Evolutionary conservation across 768 basidiomycete genomes (phyloP).

Genomic region (Tephrocybe sp.): DNA sequence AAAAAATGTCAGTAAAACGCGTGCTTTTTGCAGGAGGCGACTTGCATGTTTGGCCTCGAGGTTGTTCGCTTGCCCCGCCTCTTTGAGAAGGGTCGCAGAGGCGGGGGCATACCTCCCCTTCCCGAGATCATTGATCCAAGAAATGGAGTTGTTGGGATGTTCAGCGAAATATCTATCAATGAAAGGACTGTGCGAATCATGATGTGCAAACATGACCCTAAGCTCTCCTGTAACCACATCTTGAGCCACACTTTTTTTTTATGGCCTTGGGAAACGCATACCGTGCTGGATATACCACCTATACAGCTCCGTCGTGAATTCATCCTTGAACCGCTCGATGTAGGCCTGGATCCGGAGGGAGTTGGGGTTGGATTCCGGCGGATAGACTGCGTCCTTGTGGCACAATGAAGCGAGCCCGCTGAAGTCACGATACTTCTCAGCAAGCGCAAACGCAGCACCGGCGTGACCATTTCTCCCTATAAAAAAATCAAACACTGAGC

Average conservation of each 20-base stretch:
- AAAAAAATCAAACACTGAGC: conserved; percentile 1
- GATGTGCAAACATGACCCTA: conserved; percentile 78
- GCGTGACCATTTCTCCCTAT: conserved; percentile 70
- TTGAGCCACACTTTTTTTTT: background rate
- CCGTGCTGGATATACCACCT: conserved; percentile 92
- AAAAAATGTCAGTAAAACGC: background rate
- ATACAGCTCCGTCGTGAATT: conserved; percentile 88
- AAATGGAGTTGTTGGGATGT: conserved; percentile 57
- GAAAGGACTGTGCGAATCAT: conserved; percentile 56
- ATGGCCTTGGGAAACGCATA: conserved; percentile 28
- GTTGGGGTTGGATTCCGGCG: conserved; percentile 65
- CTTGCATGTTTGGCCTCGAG: conserved; percentile 79
- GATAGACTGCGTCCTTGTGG: conserved; percentile 63
- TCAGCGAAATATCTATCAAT: conserved; percentile 74
- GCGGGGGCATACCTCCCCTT: conserved; percentile 66
- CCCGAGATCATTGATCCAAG: conserved; percentile 89
- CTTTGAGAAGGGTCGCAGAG: conserved; percentile 60
- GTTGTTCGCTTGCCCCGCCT: conserved; percentile 54
- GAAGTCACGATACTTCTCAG: conserved; percentile 88
- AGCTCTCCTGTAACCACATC: conserved; percentile 60
- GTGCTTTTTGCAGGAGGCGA: background rate
- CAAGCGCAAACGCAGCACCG: conserved; percentile 74
- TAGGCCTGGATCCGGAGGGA: conserved; percentile 64
- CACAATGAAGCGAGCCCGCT: conserved; percentile 82
- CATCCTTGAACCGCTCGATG: conserved; percentile 75